Evolutionary conservation across 441 rosid species (phyloP).

Genomic region (Populus hybrid): DNA sequence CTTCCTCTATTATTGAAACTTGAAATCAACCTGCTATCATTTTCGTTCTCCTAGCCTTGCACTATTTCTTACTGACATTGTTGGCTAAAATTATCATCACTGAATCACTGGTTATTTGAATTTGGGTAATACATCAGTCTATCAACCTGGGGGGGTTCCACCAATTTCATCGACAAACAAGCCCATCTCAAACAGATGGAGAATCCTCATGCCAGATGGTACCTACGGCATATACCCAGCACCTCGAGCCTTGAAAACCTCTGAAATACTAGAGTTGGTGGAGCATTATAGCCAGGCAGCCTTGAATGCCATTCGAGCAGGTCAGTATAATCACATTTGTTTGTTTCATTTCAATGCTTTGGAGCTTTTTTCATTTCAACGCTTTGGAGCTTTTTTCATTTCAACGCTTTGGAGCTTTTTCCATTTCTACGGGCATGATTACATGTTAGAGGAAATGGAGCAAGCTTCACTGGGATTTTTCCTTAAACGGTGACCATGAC

Average conservation of each 20-base stretch:
- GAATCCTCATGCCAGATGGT: slow-evolving; percentile 59
- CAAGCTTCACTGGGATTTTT: neutral
- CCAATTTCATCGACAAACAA: slow-evolving; percentile 71
- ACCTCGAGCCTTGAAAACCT: slow-evolving; percentile 45
- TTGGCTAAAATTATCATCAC: neutral
- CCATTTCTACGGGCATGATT: neutral
- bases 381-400: neutral
- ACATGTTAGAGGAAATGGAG: neutral
- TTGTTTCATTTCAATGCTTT: neutral
- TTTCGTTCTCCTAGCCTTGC: neutral
- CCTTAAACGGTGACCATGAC: neutral
- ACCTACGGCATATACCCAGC: slow-evolving; percentile 41
- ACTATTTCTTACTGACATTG: neutral
- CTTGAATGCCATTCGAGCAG: slow-evolving; percentile 71
- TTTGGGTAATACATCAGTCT: slow-evolving; percentile 35
- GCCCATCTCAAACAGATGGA: slow-evolving; percentile 60
- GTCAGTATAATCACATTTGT: slow-evolving; percentile 19
- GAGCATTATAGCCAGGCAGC: slow-evolving; percentile 53
- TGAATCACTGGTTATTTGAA: neutral
- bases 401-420: neutral
- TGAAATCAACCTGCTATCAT: neutral
- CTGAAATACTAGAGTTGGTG: slow-evolving; percentile 50
- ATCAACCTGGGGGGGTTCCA: slow-evolving; percentile 64
- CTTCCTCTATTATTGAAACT: neutral
- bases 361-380: too few relatives aligned